These are phyloP conservation scores for Chlorella sp. DNA, from an alignment of 139 green algal genomes.

Conservation along the genomic window DNA sequence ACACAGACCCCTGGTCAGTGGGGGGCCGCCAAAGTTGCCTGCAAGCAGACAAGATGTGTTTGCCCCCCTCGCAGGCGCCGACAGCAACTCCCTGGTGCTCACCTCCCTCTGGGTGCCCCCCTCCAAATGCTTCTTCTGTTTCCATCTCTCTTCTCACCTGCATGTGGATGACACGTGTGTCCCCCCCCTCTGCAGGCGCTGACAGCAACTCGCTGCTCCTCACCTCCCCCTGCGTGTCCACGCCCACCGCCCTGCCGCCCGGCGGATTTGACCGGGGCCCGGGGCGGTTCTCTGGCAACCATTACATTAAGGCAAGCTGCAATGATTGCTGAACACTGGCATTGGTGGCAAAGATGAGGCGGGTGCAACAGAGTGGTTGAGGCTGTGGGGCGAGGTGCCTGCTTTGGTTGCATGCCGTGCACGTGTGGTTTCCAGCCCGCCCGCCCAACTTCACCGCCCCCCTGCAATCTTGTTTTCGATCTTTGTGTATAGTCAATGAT, in stretches of 20 bases:
- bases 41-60: neutral
- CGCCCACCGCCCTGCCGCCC: neutral
- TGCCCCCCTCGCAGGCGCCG: neutral
- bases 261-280: neutral
- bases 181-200: neutral
- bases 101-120: constrained; percentile 9
- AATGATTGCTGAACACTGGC: too few species aligned
- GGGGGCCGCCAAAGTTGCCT: too few species aligned
- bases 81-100: neutral
- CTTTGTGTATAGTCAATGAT: too few species aligned
- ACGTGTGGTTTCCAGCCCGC: too few species aligned
- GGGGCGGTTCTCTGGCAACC: constrained; percentile 1
- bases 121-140: too few species aligned
- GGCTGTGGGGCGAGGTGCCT: too few species aligned
- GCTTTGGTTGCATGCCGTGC: too few species aligned
- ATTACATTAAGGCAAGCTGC: constrained; percentile 34
- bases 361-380: too few species aligned
- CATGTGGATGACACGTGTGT: neutral
- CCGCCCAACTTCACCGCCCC: too few species aligned
- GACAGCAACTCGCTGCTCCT: neutral
- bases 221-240: constrained; percentile 12
- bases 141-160: neutral
- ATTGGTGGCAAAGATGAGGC: too few species aligned
- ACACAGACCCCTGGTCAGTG: too few species aligned
- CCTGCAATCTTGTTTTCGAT: too few species aligned